Conservation (phyloP, 305 asterid genomes). For the Solanum aculeatissimum region DNA sequence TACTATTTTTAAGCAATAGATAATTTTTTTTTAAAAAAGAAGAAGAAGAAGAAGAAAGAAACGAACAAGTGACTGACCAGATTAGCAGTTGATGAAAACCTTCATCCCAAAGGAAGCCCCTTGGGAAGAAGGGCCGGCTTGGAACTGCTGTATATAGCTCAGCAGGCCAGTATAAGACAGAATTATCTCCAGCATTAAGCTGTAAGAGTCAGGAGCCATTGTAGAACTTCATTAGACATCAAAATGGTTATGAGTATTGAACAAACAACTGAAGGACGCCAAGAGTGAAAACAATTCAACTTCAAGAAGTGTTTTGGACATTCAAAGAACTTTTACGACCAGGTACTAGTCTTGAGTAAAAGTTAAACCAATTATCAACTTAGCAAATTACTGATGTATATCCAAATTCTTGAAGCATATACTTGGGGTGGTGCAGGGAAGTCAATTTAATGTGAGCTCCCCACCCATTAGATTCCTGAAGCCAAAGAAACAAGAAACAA, state of each 20-base stretch:
- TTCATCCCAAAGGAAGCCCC: conserved; percentile 99
- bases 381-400: neutral
- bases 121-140: conserved; percentile 94
- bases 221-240: conserved; percentile 30
- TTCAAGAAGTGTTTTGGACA: neutral
- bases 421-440: neutral
- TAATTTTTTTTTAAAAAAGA: neutral
- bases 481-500: neutral
- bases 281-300: neutral
- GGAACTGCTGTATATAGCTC: conserved; percentile 97
- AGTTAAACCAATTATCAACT: neutral
- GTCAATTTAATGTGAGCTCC: neutral
- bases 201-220: conserved; percentile 40
- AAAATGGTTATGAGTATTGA: conserved; percentile 10
- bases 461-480: neutral
- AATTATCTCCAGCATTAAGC: conserved; percentile 41
- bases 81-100: conserved; percentile 95
- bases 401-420: neutral
- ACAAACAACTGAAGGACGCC: neutral
- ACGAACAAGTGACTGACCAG: conserved; percentile 40
- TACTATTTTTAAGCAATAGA: neutral
- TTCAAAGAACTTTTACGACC: neutral
- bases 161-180: conserved; percentile 87
- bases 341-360: neutral
- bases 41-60: neutral